Evolutionary conservation across 169 alveolate genomes (phyloP).

Genomic region (Perkinsus marinus): DNA sequence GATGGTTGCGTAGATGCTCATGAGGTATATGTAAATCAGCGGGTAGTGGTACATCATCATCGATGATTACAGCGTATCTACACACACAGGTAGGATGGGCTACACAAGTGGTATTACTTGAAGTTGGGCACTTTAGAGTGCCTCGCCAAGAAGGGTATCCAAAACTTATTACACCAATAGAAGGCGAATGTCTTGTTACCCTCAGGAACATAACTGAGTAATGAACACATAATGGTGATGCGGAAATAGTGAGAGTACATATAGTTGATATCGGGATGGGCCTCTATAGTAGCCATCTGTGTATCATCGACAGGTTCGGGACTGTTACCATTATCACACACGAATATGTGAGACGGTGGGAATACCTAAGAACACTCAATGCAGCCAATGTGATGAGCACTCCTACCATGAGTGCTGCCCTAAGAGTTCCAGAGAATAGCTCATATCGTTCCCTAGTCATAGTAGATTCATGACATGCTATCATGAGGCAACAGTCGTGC

Average conservation of each 20-base stretch:
- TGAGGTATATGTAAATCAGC: neutral
- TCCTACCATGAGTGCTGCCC: neutral
- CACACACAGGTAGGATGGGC: neutral
- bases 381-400: neutral
- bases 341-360: neutral
- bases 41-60: neutral
- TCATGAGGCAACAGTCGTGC: neutral
- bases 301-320: neutral
- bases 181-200: neutral
- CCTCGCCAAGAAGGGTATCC: neutral
- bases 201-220: neutral
- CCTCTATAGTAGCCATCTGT: neutral
- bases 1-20: neutral
- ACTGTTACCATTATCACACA: neutral
- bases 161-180: neutral
- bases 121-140: neutral
- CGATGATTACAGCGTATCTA: neutral
- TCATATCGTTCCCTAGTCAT: neutral
- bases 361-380: neutral
- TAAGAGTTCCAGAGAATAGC: neutral
- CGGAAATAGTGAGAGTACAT: neutral
- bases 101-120: neutral
- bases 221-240: neutral
- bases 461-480: neutral
- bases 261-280: neutral